Conservation (phyloP, 441 rosid species). For the Brassica hybrid region DNA sequence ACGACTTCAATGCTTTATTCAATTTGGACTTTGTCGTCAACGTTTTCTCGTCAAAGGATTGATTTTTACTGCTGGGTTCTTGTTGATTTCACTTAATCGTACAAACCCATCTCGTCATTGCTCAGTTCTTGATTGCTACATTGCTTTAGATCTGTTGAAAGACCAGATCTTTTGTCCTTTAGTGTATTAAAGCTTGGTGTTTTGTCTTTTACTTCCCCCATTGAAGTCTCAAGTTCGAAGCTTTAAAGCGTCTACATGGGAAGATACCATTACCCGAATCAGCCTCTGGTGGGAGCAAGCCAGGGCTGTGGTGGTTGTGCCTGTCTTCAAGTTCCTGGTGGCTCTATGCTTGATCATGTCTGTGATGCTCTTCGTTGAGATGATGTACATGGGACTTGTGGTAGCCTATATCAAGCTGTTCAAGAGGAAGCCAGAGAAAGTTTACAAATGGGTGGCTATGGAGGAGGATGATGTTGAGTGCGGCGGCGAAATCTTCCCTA, state of each 20-base stretch:
- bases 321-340: conserved; percentile 64
- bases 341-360: conserved; percentile 72
- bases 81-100: not conserved
- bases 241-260: conserved; percentile 15
- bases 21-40: conserved; percentile 18
- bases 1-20: conserved; percentile 20
- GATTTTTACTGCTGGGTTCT: conserved; percentile 9
- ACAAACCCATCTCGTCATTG: not conserved
- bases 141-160: conserved; percentile 31
- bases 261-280: conserved; percentile 4
- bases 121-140: conserved; percentile 24
- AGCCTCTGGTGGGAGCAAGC: conserved; percentile 59
- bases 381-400: conserved; percentile 76
- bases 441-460: conserved; percentile 76
- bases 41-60: not conserved
- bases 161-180: not conserved
- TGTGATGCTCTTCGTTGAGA: conserved; percentile 76
- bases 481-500: conserved; percentile 74
- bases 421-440: conserved; percentile 74
- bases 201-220: conserved; percentile 1
- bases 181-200: not conserved
- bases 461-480: conserved; percentile 71
- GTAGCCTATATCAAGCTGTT: conserved; percentile 64
- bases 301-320: conserved; percentile 67
- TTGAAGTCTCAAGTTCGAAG: conserved; percentile 40